Conservation (phyloP, 2,329 filamentous ascomycete genomes). For the Cladosporium cucumerinum region DNA sequence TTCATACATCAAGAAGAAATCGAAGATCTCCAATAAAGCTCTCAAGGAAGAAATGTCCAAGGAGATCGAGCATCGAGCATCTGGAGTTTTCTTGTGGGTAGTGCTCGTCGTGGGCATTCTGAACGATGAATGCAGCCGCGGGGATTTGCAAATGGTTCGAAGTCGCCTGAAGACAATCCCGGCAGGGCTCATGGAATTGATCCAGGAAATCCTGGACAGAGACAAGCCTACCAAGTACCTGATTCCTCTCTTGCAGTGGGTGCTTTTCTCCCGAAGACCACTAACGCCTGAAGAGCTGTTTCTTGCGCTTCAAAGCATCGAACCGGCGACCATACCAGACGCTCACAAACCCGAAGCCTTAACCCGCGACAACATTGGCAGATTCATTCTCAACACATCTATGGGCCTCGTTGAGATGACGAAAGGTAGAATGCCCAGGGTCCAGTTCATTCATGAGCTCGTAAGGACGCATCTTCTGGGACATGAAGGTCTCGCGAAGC, state of each 20-base stretch:
- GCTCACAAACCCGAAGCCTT: conserved; percentile 32
- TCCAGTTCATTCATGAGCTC: conserved; percentile 57
- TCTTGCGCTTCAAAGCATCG: conserved; percentile 33
- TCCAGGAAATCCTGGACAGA: conserved; percentile 9
- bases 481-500: neutral
- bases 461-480: conserved; percentile 29
- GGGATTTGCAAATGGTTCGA: neutral
- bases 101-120: conserved; percentile 17
- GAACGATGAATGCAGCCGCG: conserved; percentile 12
- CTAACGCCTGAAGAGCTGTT: conserved; percentile 47
- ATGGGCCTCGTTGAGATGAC: conserved; percentile 52
- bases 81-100: conserved; percentile 20
- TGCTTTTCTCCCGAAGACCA: conserved; percentile 50
- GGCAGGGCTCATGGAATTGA: neutral
- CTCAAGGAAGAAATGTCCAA: neutral
- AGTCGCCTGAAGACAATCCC: neutral
- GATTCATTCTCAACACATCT: conserved; percentile 43
- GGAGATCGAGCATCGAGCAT: neutral
- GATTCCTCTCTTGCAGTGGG: conserved; percentile 50
- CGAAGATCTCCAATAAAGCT: neutral
- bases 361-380: neutral
- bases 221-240: neutral
- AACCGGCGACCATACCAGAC: conserved; percentile 15
- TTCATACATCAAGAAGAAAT: conserved; percentile 2
- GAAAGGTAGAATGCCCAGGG: conserved; percentile 28